Conservation (phyloP, 495 filamentous ascomycete genomes). For the Baudoinia panamericana region DNA sequence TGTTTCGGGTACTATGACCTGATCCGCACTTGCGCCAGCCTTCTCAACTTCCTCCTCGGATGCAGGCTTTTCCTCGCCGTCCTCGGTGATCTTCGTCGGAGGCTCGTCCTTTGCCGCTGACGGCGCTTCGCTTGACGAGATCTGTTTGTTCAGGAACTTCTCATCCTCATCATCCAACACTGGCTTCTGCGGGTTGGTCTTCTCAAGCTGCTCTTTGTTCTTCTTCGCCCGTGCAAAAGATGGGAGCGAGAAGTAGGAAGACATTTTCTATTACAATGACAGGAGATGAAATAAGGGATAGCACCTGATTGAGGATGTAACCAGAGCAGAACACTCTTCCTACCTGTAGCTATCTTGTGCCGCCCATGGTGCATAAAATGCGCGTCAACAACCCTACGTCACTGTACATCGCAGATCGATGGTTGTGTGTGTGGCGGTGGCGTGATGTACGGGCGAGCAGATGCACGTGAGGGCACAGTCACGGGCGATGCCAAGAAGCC, state of each 20-base stretch:
- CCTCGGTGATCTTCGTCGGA: slow-evolving; percentile 20
- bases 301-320: too few relatives aligned
- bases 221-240: slow-evolving; percentile 22
- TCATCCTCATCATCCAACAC: slow-evolving; percentile 31
- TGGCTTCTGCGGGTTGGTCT: slow-evolving; percentile 21
- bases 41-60: slow-evolving; percentile 4
- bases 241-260: slow-evolving; percentile 18
- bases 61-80: slow-evolving; percentile 18
- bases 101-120: slow-evolving; percentile 17
- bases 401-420: too few relatives aligned
- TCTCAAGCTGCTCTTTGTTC: slow-evolving; percentile 19
- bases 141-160: slow-evolving; percentile 27
- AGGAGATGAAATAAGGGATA: not conserved
- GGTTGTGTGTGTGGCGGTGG: too few relatives aligned
- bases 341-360: too few relatives aligned
- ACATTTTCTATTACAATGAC: slow-evolving; percentile 4
- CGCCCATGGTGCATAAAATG: too few relatives aligned
- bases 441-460: too few relatives aligned
- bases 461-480: too few relatives aligned
- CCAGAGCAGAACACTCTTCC: too few relatives aligned
- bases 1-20: slow-evolving; percentile 23
- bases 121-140: slow-evolving; percentile 22
- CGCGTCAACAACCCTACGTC: too few relatives aligned
- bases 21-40: slow-evolving; percentile 3
- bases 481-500: too few relatives aligned